These are phyloP conservation scores for Rhodomyrtus tomentosa DNA, from an alignment of 345 rosid genomes.

Conservation along the genomic window DNA sequence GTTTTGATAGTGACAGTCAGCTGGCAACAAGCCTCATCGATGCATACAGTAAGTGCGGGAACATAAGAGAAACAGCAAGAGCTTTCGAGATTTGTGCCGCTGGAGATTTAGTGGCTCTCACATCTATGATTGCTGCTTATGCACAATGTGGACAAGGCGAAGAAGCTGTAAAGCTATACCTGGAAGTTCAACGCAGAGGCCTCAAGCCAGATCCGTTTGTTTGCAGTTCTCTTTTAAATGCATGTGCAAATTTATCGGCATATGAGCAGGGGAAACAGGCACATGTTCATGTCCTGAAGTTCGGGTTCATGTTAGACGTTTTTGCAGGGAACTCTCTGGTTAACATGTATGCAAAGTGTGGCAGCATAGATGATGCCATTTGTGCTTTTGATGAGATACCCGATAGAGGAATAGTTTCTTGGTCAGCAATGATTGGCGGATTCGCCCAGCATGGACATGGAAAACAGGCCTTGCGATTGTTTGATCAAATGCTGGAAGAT, in stretches of 20 bases:
- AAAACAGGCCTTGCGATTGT: constrained; percentile 30
- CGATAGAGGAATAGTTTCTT: constrained; percentile 48
- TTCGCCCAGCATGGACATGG: constrained; percentile 51
- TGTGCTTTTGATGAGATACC: constrained; percentile 33
- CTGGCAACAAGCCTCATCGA: constrained; percentile 45
- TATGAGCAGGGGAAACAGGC: constrained; percentile 66
- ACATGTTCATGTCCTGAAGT: constrained; percentile 43
- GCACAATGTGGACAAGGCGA: constrained; percentile 54
- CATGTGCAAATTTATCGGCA: constrained; percentile 55
- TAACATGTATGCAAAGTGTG: constrained; percentile 57
- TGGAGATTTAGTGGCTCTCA: constrained; percentile 35
- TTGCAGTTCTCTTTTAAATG: constrained; percentile 50
- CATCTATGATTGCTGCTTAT: constrained; percentile 45
- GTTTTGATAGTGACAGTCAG: constrained; percentile 28
- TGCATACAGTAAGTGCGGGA: constrained; percentile 46
- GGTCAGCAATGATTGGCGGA: constrained; percentile 56
- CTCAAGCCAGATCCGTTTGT: constrained; percentile 49
- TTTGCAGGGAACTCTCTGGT: constrained; percentile 61
- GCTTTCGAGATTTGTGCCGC: constrained; percentile 22
- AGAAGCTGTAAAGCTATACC: constrained; percentile 47
- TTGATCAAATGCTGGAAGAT: constrained; percentile 34
- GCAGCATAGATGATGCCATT: constrained; percentile 50
- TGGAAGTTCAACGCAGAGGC: constrained; percentile 24
- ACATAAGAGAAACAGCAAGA: constrained; percentile 24
- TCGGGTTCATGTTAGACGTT: constrained; percentile 36